Conservation (phyloP, 495 filamentous ascomycete genomes). For the Lasiosphaeria miniovina region DNA sequence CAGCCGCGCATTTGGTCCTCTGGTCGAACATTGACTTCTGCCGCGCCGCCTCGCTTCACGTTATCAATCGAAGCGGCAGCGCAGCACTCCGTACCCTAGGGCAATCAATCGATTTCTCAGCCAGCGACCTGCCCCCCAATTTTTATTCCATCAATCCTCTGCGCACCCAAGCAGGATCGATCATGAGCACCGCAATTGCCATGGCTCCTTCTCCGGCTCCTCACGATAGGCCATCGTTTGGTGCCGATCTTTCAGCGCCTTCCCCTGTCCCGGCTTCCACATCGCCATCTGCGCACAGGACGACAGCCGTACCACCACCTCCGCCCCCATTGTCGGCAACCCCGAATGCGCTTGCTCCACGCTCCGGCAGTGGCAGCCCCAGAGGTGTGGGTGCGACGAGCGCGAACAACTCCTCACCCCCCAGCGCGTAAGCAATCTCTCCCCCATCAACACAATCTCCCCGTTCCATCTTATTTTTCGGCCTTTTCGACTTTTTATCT, state of each 20-base stretch:
- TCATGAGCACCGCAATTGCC: conserved; percentile 58
- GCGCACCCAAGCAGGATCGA: conserved; percentile 20
- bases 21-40: conserved; percentile 6
- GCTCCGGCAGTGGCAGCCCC: conserved; percentile 50
- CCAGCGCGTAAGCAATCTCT: conserved; percentile 47
- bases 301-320: conserved; percentile 36
- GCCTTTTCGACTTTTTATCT: conserved; percentile 15
- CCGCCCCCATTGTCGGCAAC: conserved; percentile 33
- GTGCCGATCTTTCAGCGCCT: conserved; percentile 47
- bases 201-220: conserved; percentile 60
- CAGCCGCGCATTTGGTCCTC: neutral
- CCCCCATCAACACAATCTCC: conserved; percentile 5
- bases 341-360: conserved; percentile 41
- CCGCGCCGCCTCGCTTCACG: conserved; percentile 15
- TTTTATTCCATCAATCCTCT: conserved; percentile 12
- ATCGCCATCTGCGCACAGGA: conserved; percentile 45
- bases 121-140: conserved; percentile 19
- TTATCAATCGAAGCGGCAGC: neutral
- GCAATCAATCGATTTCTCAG: conserved; percentile 16
- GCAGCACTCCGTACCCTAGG: neutral
- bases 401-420: conserved; percentile 46
- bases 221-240: conserved; percentile 51
- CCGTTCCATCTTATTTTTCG: neutral
- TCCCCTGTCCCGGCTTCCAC: conserved; percentile 35
- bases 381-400: conserved; percentile 39